These are phyloP conservation scores for Casuarina equisetifolia DNA, from an alignment of 306 rosid genomes.

Conservation along the genomic window DNA sequence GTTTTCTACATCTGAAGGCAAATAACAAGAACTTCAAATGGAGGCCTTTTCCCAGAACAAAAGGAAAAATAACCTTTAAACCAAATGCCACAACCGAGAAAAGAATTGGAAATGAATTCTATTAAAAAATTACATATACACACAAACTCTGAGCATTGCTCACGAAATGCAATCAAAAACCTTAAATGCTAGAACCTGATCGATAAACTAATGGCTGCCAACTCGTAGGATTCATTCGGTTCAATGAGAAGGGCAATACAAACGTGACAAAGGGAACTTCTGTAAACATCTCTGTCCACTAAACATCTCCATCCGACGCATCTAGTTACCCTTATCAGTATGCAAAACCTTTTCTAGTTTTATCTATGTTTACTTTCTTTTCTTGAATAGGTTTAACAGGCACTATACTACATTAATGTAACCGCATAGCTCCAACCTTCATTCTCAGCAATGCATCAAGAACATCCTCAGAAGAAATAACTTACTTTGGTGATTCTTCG, in stretches of 20 bases:
- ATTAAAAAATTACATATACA: not conserved
- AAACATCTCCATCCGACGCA: not conserved
- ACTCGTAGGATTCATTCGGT: not conserved
- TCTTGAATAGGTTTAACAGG: not conserved
- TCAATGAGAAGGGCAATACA: not conserved
- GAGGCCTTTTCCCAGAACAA: not conserved
- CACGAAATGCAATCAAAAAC: not conserved
- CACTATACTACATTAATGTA: not conserved
- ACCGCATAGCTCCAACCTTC: not conserved
- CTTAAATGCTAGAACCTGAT: not conserved
- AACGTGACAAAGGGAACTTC: not conserved
- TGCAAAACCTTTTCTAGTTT: not conserved
- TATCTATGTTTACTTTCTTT: not conserved
- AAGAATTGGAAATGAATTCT: not conserved
- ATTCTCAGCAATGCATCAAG: constrained; percentile 1
- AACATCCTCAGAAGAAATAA: constrained; percentile 16
- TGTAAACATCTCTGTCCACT: not conserved
- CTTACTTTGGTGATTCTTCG: constrained; percentile 89
- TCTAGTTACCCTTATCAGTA: constrained; percentile 6
- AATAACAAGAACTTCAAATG: too few relatives aligned
- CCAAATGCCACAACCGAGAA: not conserved
- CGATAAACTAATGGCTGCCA: not conserved
- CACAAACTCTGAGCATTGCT: not conserved
- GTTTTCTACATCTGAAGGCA: too few relatives aligned
- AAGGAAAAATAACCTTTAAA: not conserved